phyloP scores from a whole-genome alignment of 495 filamentous ascomycete species.

The Penicillium daleae region DNA sequence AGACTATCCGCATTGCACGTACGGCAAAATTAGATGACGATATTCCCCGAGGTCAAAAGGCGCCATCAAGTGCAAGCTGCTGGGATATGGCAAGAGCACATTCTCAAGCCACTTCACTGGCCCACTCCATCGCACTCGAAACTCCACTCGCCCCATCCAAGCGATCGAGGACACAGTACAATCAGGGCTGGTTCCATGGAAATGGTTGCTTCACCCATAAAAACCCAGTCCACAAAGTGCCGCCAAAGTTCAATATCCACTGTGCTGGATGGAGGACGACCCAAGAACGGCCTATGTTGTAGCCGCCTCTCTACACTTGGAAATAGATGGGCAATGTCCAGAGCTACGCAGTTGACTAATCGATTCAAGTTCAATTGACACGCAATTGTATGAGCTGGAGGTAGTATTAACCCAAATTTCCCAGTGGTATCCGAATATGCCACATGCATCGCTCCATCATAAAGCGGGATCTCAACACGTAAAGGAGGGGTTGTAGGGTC shows the following conservation, averaged over 20 bases:
- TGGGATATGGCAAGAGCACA: neutral
- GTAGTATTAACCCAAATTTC: neutral
- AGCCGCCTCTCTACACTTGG: too few species aligned
- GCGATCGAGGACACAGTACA: neutral
- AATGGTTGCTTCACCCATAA: neutral
- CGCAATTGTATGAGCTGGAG: neutral
- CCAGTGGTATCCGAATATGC: neutral
- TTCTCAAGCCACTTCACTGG: neutral
- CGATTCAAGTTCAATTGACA: neutral
- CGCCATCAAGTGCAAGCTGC: neutral
- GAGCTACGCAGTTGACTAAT: too few species aligned
- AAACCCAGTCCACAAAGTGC: neutral
- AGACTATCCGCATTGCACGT: too few species aligned
- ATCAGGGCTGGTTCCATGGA: neutral
- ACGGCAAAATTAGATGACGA: too few species aligned
- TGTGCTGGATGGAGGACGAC: neutral
- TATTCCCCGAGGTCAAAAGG: neutral
- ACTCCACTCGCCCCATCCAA: neutral
- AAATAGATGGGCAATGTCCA: neutral
- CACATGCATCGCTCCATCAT: neutral
- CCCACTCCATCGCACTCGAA: conserved; percentile 1
- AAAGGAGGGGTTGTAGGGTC: neutral
- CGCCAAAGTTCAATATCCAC: neutral
- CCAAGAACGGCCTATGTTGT: too few species aligned
- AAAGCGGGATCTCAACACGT: neutral